Evolutionary conservation across 306 rosid species (phyloP).

Genomic region (Glycine soja): DNA sequence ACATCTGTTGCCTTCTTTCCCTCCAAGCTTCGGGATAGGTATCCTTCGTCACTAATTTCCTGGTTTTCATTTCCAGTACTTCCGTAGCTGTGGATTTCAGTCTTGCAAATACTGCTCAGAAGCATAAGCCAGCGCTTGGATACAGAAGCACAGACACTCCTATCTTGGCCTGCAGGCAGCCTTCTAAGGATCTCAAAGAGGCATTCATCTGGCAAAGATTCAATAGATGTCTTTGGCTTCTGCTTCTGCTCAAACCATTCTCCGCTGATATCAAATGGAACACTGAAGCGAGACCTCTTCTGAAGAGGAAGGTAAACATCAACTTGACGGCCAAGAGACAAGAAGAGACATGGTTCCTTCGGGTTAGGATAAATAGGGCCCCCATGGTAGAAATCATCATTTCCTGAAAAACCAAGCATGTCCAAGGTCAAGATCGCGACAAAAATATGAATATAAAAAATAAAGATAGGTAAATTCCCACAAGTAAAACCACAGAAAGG

Average conservation of each 20-base stretch:
- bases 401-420: conserved; percentile 61
- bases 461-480: not conserved
- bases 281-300: conserved; percentile 76
- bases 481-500: not conserved
- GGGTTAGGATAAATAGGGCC: conserved; percentile 82
- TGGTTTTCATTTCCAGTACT: conserved; percentile 39
- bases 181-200: conserved; percentile 92
- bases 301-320: conserved; percentile 68
- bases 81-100: conserved; percentile 60
- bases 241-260: conserved; percentile 51
- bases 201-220: conserved; percentile 89
- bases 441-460: not conserved
- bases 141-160: conserved; percentile 76
- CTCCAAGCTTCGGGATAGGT: conserved; percentile 85
- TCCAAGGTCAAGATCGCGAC: conserved; percentile 26
- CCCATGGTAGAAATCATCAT: conserved; percentile 77
- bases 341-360: conserved; percentile 74
- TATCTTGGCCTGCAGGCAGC: conserved; percentile 80
- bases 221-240: conserved; percentile 74
- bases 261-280: conserved; percentile 65
- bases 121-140: conserved; percentile 94
- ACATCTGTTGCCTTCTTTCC: conserved; percentile 90
- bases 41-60: conserved; percentile 71
- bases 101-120: conserved; percentile 66
- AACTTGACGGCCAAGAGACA: conserved; percentile 75